phyloP scores from a whole-genome alignment of 2,329 filamentous ascomycete genomes.

The Ilyonectria destructans region DNA sequence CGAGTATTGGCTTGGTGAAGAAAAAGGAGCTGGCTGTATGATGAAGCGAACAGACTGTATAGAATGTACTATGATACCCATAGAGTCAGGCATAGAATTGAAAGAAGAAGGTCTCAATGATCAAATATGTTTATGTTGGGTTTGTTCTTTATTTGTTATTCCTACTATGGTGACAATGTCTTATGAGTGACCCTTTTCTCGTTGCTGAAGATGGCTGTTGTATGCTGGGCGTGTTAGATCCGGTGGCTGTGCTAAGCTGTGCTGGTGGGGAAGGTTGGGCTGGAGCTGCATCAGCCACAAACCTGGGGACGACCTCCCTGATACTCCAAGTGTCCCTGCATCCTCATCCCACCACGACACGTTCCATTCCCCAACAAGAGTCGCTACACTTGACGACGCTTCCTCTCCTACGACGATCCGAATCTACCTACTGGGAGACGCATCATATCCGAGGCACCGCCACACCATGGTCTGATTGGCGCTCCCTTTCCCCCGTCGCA shows the following conservation, averaged over 20 bases:
- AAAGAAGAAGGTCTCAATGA: not conserved
- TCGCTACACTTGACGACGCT: slow-evolving; percentile 9
- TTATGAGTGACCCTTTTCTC: not conserved
- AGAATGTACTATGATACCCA: slow-evolving; percentile 16
- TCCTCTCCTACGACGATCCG: not conserved
- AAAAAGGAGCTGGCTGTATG: not conserved
- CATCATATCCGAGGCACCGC: slow-evolving; percentile 7
- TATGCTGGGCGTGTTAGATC: not conserved
- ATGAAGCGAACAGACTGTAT: not conserved
- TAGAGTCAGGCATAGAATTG: slow-evolving; percentile 6
- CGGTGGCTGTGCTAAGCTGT: slow-evolving; percentile 27
- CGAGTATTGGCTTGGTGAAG: not conserved
- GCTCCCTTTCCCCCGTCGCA: slow-evolving; percentile 39
- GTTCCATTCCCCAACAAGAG: slow-evolving; percentile 32
- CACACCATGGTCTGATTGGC: slow-evolving; percentile 50
- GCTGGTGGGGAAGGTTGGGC: slow-evolving; percentile 20
- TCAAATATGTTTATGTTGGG: not conserved
- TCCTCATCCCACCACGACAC: slow-evolving; percentile 30
- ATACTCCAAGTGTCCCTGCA: slow-evolving; percentile 39
- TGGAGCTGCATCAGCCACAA: slow-evolving; percentile 31
- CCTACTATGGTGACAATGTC: not conserved
- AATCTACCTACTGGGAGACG: slow-evolving; percentile 1
- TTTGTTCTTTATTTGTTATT: not conserved
- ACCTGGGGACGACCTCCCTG: slow-evolving; percentile 21
- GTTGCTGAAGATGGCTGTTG: slow-evolving; percentile 9